These are phyloP conservation scores for Claviceps lovelessii DNA, from an alignment of 2,329 filamentous ascomycete species.

Conservation along the genomic window DNA sequence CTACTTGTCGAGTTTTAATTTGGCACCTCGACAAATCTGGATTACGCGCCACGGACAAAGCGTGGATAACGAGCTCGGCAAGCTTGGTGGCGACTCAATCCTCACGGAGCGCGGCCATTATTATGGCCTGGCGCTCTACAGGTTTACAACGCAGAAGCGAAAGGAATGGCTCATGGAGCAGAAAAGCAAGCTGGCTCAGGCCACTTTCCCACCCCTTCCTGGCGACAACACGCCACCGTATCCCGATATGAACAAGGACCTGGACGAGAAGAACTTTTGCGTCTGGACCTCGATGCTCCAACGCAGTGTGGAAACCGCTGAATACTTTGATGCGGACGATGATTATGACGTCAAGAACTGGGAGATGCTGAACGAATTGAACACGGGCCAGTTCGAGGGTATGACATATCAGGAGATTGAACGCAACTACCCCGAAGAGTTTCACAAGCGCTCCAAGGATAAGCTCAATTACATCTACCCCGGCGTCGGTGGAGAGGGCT, in stretches of 20 bases:
- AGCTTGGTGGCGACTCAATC: constrained; percentile 80
- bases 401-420: constrained; percentile 89
- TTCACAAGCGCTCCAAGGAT: constrained; percentile 60
- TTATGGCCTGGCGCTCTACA: constrained; percentile 67
- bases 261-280: constrained; percentile 80
- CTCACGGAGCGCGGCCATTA: constrained; percentile 65
- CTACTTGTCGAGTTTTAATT: constrained; percentile 92
- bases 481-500: constrained; percentile 87
- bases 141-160: constrained; percentile 71
- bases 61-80: constrained; percentile 70
- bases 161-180: constrained; percentile 73
- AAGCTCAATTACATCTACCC: constrained; percentile 96
- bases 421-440: constrained; percentile 66
- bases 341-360: constrained; percentile 95
- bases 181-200: constrained; percentile 58
- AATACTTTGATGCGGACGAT: constrained; percentile 80
- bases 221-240: constrained; percentile 93
- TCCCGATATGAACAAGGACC: constrained; percentile 59
- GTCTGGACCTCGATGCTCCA: constrained; percentile 97
- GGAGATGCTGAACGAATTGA: constrained; percentile 95
- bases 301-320: constrained; percentile 73
- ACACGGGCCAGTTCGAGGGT: constrained; percentile 84
- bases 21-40: constrained; percentile 93
- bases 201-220: constrained; percentile 75
- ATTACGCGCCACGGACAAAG: constrained; percentile 93